Evolutionary conservation across 345 rosid species (phyloP).

Genomic region (Microcos paniculata): DNA sequence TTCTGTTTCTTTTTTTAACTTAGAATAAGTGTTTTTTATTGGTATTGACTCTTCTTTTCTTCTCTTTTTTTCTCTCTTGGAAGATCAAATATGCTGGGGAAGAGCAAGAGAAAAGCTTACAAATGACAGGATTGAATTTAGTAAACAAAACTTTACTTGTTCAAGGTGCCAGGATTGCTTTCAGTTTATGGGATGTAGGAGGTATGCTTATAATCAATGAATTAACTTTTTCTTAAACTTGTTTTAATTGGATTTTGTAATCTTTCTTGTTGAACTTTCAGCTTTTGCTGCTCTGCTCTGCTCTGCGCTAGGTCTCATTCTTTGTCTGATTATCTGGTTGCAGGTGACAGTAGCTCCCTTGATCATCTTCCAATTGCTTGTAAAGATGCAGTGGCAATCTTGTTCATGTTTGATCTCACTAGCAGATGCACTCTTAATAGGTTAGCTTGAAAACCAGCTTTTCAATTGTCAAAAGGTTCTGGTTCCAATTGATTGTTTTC

Average conservation of each 20-base stretch:
- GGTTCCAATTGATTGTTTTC: neutral
- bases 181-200: conserved; percentile 95
- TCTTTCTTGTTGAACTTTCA: neutral
- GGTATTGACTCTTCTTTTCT: neutral
- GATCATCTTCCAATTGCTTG: conserved; percentile 93
- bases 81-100: conserved; percentile 86
- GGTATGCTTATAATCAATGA: conserved; percentile 39
- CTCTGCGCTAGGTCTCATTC: too few species aligned
- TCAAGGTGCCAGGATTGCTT: conserved; percentile 81
- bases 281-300: neutral
- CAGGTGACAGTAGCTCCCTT: conserved; percentile 65
- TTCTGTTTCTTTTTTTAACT: neutral
- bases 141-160: conserved; percentile 82
- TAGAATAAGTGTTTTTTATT: neutral
- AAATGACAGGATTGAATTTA: conserved; percentile 83
- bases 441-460: conserved; percentile 28
- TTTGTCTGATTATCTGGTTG: neutral
- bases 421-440: conserved; percentile 93
- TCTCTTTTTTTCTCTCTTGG: neutral
- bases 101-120: conserved; percentile 63
- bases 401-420: conserved; percentile 97
- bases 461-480: neutral
- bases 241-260: neutral
- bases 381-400: conserved; percentile 93
- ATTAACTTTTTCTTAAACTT: too few species aligned